Evolutionary conservation across 768 basidiomycete species (phyloP).

Genomic region (Sporobolomyces phaffii): DNA sequence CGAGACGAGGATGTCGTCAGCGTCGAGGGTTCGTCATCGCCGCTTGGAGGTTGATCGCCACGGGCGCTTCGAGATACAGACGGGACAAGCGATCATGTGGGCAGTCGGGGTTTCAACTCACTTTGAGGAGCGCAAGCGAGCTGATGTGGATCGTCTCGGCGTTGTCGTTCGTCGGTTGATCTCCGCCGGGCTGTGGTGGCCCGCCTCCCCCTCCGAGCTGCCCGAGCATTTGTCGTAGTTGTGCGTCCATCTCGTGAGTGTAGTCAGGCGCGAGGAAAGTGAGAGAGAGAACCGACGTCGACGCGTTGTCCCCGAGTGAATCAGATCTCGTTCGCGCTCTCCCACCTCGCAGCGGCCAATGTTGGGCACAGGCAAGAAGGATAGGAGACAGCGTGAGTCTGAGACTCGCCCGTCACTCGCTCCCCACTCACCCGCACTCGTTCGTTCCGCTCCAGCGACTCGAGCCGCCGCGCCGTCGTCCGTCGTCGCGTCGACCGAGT

Average conservation of each 20-base stretch:
- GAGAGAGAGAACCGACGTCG: background rate
- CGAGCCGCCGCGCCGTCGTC: slow-evolving; percentile 9
- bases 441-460: background rate
- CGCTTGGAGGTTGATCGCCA: background rate
- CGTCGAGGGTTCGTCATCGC: background rate
- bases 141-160: slow-evolving; percentile 78
- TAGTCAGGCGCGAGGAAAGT: background rate
- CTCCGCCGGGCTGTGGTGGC: slow-evolving; percentile 12
- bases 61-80: background rate
- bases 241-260: slow-evolving; percentile 12
- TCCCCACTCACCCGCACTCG: background rate
- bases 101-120: too few relatives aligned
- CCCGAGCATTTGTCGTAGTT: slow-evolving; percentile 17
- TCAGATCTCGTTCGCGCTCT: background rate
- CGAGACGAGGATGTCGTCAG: slow-evolving; percentile 6
- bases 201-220: slow-evolving; percentile 31
- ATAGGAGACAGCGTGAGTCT: slow-evolving; percentile 27
- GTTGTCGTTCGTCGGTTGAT: slow-evolving; percentile 42
- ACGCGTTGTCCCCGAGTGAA: too few relatives aligned
- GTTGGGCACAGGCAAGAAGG: slow-evolving; percentile 16
- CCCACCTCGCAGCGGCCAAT: background rate
- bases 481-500: slow-evolving; percentile 55
- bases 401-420: background rate
- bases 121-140: slow-evolving; percentile 92
- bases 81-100: too few relatives aligned